Base-by-base conservation (phyloP, 1,139 yeast genomes). In the Magnusiomyces clavatus region DNA sequence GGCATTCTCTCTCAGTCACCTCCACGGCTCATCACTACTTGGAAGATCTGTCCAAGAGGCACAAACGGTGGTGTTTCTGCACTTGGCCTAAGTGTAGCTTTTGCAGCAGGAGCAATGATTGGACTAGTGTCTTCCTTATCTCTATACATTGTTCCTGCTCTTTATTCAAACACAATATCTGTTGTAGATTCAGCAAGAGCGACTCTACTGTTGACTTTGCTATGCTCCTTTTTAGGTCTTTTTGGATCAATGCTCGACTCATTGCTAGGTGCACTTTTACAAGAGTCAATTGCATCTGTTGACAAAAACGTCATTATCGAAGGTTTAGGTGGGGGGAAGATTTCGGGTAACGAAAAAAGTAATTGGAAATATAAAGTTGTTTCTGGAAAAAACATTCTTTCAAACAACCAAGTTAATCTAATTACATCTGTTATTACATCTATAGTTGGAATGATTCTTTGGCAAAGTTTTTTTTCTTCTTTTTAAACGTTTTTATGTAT, bases 31-130 rank as follows among this genome's bases (percentile, higher is more conserved):
- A 72, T 75, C 54, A 74, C 77, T n/a, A 70, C 74, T 2, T 61
- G 72, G 34, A 60, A 64, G 36, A 64, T 64, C 3, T 76, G 77
- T 45, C 79, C 80, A 1, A 69, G 68, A 31, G 80, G 80, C 14
- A 75, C 79, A 16, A 76, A 76, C 57, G 80, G 80, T 8, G 80
- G 77, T 12, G 69, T 76, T 1, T 67, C 78, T 1, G 58, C 53
- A 2, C 57, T 67, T 6, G 80, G 79, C 0, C 54, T 75, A 17
- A 46, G 61, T 1, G 73, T 73, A 3, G 78, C 76, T 0, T 44
- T 63, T 0, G 58, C 58, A 10, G 80, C 78, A 0, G 72, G 77
- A 1, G 59, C 65, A 2, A 55, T 68, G 13, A 68, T 76, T 38
- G 71, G 74, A 38, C 35, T 62, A 0, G 50, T 74, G 5, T 53